A percentile compares a stretch with the other conserved stretches of the same genome.
Conservation (phyloP, 2,329 filamentous ascomycete genomes). For the Cladosporium sp. region DNA sequence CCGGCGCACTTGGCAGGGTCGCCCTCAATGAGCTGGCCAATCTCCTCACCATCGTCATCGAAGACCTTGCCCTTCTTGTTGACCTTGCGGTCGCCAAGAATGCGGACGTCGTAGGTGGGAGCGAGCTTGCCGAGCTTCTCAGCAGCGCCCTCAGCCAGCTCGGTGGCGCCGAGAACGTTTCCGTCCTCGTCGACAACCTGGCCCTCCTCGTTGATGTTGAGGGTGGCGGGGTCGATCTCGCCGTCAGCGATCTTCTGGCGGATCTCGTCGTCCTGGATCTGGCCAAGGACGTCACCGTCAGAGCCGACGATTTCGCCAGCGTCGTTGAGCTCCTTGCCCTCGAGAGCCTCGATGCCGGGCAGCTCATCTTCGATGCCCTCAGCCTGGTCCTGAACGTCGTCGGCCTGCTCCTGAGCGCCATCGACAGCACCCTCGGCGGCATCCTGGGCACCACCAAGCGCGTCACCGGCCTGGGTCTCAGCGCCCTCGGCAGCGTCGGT, state of each 20-base stretch:
- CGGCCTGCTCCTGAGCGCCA: conserved; percentile 27
- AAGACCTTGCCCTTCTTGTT: conserved; percentile 56
- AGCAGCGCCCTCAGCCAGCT: conserved; percentile 46
- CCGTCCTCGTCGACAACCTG: conserved; percentile 49
- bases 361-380: conserved; percentile 45
- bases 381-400: conserved; percentile 26
- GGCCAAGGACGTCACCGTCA: conserved; percentile 47
- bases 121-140: conserved; percentile 42
- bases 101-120: conserved; percentile 42
- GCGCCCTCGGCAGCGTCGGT: conserved; percentile 39
- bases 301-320: conserved; percentile 47
- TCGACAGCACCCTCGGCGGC: conserved; percentile 25
- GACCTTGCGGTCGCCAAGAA: conserved; percentile 51
- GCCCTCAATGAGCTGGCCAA: conserved; percentile 47
- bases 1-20: conserved; percentile 42
- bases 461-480: conserved; percentile 31
- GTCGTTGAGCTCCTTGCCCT: conserved; percentile 49
- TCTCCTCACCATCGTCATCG: conserved; percentile 48
- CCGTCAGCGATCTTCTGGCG: conserved; percentile 35
- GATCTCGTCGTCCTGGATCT: conserved; percentile 44
- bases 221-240: conserved; percentile 42
- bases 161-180: conserved; percentile 48
- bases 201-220: conserved; percentile 48
- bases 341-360: conserved; percentile 48
- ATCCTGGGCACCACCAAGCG: conserved; percentile 19